These are phyloP conservation scores for Zea mays DNA, from an alignment of 176 grass and related monocot species.

Conservation along the genomic window DNA sequence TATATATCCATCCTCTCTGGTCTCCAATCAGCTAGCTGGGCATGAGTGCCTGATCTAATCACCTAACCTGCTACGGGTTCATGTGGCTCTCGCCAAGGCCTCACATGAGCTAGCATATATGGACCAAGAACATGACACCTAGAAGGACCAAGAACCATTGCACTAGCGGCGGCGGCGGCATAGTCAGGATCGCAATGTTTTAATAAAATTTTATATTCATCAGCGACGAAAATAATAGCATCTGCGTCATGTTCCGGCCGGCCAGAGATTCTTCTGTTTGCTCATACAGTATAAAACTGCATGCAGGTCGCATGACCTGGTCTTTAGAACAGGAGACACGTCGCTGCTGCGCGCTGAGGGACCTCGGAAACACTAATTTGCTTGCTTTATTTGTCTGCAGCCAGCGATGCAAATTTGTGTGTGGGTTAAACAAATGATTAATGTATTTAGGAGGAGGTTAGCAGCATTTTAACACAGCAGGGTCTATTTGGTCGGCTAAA, in stretches of 20 bases:
- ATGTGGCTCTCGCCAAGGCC: conserved; percentile 29
- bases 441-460: not conserved
- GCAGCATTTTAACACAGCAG: not conserved
- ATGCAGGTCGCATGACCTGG: not conserved
- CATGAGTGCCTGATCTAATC: not conserved
- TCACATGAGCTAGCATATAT: conserved; percentile 40
- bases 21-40: not conserved
- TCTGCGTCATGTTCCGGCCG: not conserved
- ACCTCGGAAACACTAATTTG: not conserved
- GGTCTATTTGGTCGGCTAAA: not conserved
- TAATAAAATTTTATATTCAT: not conserved
- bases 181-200: not conserved
- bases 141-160: not conserved
- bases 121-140: conserved; percentile 39
- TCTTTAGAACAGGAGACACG: conserved; percentile 35
- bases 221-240: not conserved
- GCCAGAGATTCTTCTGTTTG: conserved; percentile 11
- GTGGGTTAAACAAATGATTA: not conserved
- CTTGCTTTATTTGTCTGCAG: not conserved
- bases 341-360: conserved; percentile 28
- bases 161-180: not conserved
- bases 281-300: not conserved
- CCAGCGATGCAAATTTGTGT: not conserved
- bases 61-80: conserved; percentile 11
- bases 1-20: not conserved